Evolutionary conservation across 2,329 filamentous ascomycete genomes (phyloP).

Genomic region (Claviceps sp.): DNA sequence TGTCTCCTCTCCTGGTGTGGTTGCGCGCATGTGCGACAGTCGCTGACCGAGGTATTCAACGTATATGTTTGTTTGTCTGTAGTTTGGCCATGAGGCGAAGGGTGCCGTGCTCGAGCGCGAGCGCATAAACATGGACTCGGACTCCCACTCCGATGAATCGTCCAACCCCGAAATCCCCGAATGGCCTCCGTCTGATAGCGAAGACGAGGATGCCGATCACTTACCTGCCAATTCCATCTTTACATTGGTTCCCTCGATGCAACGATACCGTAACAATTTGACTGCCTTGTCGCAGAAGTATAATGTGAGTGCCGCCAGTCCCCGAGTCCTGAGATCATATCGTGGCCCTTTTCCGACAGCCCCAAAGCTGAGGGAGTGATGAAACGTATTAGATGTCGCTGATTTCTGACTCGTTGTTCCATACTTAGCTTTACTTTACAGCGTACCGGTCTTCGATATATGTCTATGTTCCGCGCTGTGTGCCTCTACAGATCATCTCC

Average conservation of each 20-base stretch:
- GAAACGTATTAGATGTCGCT: neutral
- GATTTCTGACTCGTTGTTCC: neutral
- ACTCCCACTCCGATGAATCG: conserved; percentile 5
- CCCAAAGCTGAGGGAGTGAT: too few species aligned
- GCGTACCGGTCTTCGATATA: conserved; percentile 45
- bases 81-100: conserved; percentile 25
- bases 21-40: neutral
- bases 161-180: conserved; percentile 10
- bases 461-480: conserved; percentile 37
- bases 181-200: conserved; percentile 16
- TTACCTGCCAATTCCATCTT: conserved; percentile 14
- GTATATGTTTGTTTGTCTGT: neutral
- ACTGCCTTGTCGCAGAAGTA: conserved; percentile 43
- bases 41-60: neutral
- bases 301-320: conserved; percentile 27
- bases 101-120: conserved; percentile 23
- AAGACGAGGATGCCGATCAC: conserved; percentile 10
- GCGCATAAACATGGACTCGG: conserved; percentile 9
- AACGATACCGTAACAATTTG: conserved; percentile 38
- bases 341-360: too few species aligned
- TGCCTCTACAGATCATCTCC: conserved; percentile 33
- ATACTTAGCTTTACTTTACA: conserved; percentile 42
- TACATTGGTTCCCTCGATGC: conserved; percentile 19
- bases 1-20: too few species aligned
- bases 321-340: too few species aligned